phyloP scores from a whole-genome alignment of 225 moss, liverwort and hornwort species.

The Thuidium tamariscinum region DNA sequence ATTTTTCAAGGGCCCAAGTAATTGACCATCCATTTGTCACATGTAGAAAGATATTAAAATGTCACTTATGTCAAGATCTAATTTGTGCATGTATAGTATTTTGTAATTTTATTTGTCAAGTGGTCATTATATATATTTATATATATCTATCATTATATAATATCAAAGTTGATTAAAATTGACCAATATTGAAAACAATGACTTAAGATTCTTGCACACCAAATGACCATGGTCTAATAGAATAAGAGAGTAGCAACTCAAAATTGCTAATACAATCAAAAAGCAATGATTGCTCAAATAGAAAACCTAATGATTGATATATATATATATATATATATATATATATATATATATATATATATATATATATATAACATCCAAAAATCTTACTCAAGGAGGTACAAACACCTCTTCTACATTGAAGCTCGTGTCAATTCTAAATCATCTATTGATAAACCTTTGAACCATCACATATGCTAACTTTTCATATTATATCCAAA shows the following conservation, averaged over 20 bases:
- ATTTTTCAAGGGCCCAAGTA: not conserved
- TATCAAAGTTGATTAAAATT: not conserved
- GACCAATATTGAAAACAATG: not conserved
- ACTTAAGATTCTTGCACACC: too few relatives aligned
- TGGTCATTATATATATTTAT: too few relatives aligned
- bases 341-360: too few relatives aligned
- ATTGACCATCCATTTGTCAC: not conserved
- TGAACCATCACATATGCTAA: too few relatives aligned
- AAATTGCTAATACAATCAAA: not conserved
- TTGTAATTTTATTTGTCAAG: not conserved
- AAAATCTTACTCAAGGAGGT: not conserved
- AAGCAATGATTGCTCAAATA: not conserved
- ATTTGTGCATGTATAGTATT: fast-evolving
- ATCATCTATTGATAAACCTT: not conserved
- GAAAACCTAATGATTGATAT: too few relatives aligned
- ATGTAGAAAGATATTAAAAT: not conserved
- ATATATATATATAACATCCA: not conserved
- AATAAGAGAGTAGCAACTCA: not conserved
- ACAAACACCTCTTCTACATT: not conserved
- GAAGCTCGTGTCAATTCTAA: not conserved
- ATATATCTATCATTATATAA: not conserved
- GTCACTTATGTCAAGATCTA: not conserved
- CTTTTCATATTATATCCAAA: too few relatives aligned
- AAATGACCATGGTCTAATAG: not conserved
- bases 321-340: too few relatives aligned